Base-by-base conservation (phyloP, 2,329 filamentous ascomycete genomes). In the Verticillium albo-atrum region DNA sequence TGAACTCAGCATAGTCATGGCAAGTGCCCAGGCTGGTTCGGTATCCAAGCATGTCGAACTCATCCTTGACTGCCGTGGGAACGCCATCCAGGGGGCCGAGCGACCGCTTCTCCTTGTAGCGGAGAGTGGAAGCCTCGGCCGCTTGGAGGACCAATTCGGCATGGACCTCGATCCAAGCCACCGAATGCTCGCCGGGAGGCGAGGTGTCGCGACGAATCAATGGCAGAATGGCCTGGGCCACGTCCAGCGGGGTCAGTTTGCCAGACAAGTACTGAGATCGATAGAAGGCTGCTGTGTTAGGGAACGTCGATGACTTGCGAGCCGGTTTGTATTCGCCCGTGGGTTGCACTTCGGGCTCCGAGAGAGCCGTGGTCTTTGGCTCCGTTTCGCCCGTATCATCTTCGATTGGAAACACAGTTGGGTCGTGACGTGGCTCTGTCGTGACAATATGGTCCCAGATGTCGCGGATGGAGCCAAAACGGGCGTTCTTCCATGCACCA, bases 1-100 rank as follows among this genome's bases (percentile, higher is more conserved):
- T n/a, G 25, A 50, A 50, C 20, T 50, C 42, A 1, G 42, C 42
- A 67, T 86, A 89, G 67, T 89, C 83, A 62, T 85, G 77, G 34
- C 77, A 77, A 10, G 84, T 86, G 7, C 88, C 88, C 50, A 90
- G 77, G 12, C 80, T 88, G 47, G 84, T 88, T 51, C 80, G 79
- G 70, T 94, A 92, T 1, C 89, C 90, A n/a, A 85, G 83, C 26
- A 94, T 74, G 68, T 92, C 87, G 55, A 90, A 84, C 69, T 92
- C 89, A 66, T 93, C 90, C 74, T 93, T 93, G 55, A 92, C 82
- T 0, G 84, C 88, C 5, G 91, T 83, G 0, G 89, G 90, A 0
- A 93, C 82, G 7, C 90, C 90, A 65, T 92, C 90, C 0, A 93
- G 76, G 1, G 84, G 79, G 0, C 88, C 83, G 3, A 90, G 72